These are phyloP conservation scores for Populus deltoides DNA, from an alignment of 345 rosid genomes.

Conservation along the genomic window DNA sequence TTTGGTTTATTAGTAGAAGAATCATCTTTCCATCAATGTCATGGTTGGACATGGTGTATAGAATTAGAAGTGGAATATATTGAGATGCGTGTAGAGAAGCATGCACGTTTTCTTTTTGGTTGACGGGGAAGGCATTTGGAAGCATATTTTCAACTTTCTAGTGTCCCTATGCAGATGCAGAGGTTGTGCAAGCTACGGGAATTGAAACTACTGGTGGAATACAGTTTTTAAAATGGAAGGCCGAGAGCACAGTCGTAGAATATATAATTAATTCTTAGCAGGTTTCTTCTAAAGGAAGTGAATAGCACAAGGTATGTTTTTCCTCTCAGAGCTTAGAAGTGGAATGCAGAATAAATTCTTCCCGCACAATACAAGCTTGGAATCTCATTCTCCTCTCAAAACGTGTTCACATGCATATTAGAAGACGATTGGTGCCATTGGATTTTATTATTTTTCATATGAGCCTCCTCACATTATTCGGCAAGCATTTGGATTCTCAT, in stretches of 20 bases:
- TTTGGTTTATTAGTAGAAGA: too few species aligned
- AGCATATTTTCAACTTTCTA: background rate
- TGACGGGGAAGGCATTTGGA: background rate
- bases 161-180: too few species aligned
- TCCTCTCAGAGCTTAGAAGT: constrained; percentile 18
- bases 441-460: background rate
- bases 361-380: constrained; percentile 36
- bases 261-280: constrained; percentile 1
- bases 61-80: too few species aligned
- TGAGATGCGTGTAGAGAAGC: background rate
- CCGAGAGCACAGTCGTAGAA: constrained; percentile 14
- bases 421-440: constrained; percentile 10
- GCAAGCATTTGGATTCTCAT: constrained; percentile 72
- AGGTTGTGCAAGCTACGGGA: background rate
- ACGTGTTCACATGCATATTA: constrained; percentile 27
- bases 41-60: too few species aligned
- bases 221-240: constrained; percentile 8
- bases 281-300: constrained; percentile 20
- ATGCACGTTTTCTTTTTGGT: background rate
- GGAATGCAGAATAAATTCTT: constrained; percentile 45
- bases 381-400: constrained; percentile 41
- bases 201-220: background rate
- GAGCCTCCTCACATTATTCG: constrained; percentile 35
- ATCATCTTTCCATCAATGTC: too few species aligned
- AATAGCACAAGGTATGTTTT: constrained; percentile 4